These are phyloP conservation scores for Colletotrichum ledebouriae DNA, from an alignment of 2,329 filamentous ascomycete species.

Conservation along the genomic window DNA sequence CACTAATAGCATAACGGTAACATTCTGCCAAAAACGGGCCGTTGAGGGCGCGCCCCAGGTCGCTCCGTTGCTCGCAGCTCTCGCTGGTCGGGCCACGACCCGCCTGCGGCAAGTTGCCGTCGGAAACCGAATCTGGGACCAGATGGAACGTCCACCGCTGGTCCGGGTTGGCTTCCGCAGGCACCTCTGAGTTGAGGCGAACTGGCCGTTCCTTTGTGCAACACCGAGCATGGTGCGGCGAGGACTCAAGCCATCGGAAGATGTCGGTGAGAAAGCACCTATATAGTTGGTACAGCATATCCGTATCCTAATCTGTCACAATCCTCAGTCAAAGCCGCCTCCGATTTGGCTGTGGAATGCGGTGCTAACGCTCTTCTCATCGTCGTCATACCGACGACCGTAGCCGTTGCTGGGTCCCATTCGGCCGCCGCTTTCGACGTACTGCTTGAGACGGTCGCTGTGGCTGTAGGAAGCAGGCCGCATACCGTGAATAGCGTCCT, in stretches of 20 bases:
- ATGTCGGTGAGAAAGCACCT: conserved; percentile 38
- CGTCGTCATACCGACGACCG: conserved; percentile 84
- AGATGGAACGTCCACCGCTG: conserved; percentile 4
- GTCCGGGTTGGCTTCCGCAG: conserved; percentile 15
- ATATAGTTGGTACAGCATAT: conserved; percentile 35
- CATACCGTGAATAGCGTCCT: conserved; percentile 76
- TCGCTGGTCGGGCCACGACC: conserved; percentile 42
- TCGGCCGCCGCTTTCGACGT: conserved; percentile 87
- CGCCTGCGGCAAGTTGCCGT: conserved; percentile 40
- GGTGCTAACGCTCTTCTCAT: conserved; percentile 95
- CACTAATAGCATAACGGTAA: conserved; percentile 37
- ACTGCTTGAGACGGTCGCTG: conserved; percentile 92
- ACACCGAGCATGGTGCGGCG: conserved; percentile 42
- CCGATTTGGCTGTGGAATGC: conserved; percentile 97
- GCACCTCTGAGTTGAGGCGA: conserved; percentile 30
- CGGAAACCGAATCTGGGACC: conserved; percentile 16
- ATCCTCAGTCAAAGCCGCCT: conserved; percentile 66
- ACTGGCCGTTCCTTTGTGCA: conserved; percentile 36
- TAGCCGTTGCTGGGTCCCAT: conserved; percentile 69
- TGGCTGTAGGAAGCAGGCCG: conserved; percentile 76
- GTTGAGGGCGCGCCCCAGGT: conserved; percentile 40
- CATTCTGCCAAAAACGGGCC: conserved; percentile 39
- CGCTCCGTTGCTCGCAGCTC: conserved; percentile 40
- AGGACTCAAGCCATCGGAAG: conserved; percentile 38
- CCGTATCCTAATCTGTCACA: conserved; percentile 33